Evolutionary conservation across 192 early-diverging fungal species (phyloP).

Genomic region (Rhizophagus sp.): DNA sequence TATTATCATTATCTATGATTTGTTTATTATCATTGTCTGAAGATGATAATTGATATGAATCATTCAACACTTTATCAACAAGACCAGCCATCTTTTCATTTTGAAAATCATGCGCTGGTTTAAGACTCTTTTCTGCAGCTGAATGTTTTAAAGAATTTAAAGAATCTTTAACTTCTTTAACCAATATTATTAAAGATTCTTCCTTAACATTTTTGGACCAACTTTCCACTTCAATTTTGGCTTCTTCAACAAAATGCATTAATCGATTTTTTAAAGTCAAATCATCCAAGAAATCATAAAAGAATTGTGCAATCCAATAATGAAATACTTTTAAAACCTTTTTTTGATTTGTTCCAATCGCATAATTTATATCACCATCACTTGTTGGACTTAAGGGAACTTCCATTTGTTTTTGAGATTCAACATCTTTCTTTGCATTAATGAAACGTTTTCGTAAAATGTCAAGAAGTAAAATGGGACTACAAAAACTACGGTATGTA

Average conservation of each 20-base stretch:
- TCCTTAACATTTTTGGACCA: not conserved
- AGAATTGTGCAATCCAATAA: slow-evolving; percentile 62
- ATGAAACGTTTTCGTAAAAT: slow-evolving; percentile 42
- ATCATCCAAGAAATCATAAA: slow-evolving; percentile 67
- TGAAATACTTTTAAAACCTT: slow-evolving; percentile 56
- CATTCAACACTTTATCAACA: not conserved
- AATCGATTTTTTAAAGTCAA: slow-evolving; percentile 50
- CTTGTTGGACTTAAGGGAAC: too few relatives aligned
- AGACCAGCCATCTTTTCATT: not conserved
- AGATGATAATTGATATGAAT: not conserved
- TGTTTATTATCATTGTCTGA: not conserved
- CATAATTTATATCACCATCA: not conserved
- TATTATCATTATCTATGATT: not conserved
- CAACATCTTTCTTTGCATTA: slow-evolving; percentile 32
- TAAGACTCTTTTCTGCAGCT: not conserved
- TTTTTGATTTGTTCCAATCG: slow-evolving; percentile 45
- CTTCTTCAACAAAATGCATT: slow-evolving; percentile 41
- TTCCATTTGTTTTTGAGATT: not conserved
- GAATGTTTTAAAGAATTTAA: not conserved
- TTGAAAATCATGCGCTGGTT: slow-evolving; percentile 2
- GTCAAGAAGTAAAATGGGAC: slow-evolving; percentile 40
- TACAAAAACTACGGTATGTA: slow-evolving; percentile 66
- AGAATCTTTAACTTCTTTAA: slow-evolving; percentile 1
- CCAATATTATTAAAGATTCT: not conserved
- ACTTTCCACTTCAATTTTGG: not conserved